Evolutionary conservation across 2,329 filamentous ascomycete species (phyloP), one percentile per base, ranked within the genome.

Genomic region (Phyllosticta citrichinensis): DNA sequence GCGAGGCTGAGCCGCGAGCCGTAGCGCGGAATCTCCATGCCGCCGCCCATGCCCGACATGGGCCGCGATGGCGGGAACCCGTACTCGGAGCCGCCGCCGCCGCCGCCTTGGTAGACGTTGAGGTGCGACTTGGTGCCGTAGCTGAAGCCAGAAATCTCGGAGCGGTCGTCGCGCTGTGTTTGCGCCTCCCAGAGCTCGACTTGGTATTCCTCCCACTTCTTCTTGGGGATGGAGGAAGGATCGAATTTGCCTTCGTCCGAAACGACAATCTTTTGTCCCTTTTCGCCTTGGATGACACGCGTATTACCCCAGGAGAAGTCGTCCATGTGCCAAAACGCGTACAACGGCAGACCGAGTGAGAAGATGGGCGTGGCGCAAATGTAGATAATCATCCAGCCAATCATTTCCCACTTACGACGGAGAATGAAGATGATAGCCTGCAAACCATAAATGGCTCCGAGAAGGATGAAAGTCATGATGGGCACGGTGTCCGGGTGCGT

Each of bases 261-360:
- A 66, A 99, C 87, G 67, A 99, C 85, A 64, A 97, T 80, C 80
- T 97, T 93, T 73, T 91, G 87, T 65, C 94, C 94, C 74, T 87
- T 87, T 73, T 99, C 94, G 72, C 94, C 94, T 8, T 89, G 94
- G 65, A 99, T 91, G 62, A 99, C 85, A 85, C 94, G 93, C 51
- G 94, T 99, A 76, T 97, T 99, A 76, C 94, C 94, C 94, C 94
- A 99, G 69, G 88, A 89, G 83, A 99, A 99, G 77, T 99, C 94
- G 75, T 99, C 94, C 94, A 97, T 97, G 78, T 97, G 84, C 94
- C 94, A 99, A 83, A 99, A 99, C 56, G 93, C 83, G 74, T 97
- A 97, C 27, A 99, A 78, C 0, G 94, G 94, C 53, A 99, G 82
- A 62, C 83, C 91, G 65, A 96, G 91, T 52, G 89, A 87, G 81